Conservation (phyloP, 2,329 filamentous ascomycete genomes). For the Tolypocladium ophioglossoides region DNA sequence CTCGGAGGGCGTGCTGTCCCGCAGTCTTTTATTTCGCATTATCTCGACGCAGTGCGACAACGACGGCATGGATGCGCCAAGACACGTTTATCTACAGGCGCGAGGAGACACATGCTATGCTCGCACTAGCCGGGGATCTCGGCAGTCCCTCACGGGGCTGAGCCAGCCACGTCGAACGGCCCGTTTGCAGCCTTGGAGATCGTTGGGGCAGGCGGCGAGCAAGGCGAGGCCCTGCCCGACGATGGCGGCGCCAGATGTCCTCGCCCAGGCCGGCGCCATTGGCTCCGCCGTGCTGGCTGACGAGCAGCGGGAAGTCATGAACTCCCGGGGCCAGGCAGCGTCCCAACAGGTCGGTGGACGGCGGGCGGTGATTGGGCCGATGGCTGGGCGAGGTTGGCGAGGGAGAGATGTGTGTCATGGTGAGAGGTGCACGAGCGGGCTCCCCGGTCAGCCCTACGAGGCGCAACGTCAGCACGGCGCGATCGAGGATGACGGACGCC, state of each 20-base stretch:
- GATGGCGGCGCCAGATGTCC: neutral
- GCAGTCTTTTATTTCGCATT: neutral
- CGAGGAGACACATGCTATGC: neutral
- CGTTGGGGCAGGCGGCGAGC: neutral
- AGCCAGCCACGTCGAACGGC: neutral
- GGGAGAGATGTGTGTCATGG: neutral
- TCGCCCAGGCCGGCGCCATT: neutral
- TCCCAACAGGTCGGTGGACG: neutral
- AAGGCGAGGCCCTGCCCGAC: neutral
- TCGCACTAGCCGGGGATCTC: neutral
- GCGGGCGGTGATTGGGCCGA: neutral
- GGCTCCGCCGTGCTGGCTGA: neutral
- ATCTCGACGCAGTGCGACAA: neutral
- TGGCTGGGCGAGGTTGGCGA: neutral
- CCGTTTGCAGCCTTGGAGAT: neutral
- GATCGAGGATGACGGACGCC: neutral
- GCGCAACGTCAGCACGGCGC: conserved; percentile 1
- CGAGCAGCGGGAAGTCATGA: neutral
- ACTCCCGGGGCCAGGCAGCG: neutral
- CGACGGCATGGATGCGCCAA: neutral
- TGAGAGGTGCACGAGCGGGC: neutral
- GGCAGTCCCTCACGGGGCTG: neutral
- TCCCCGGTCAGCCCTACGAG: conserved; percentile 6
- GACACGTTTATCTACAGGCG: neutral
- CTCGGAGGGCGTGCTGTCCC: neutral